Conservation (phyloP, 805 yeast genomes). For the Teunomyces gatunensis region DNA sequence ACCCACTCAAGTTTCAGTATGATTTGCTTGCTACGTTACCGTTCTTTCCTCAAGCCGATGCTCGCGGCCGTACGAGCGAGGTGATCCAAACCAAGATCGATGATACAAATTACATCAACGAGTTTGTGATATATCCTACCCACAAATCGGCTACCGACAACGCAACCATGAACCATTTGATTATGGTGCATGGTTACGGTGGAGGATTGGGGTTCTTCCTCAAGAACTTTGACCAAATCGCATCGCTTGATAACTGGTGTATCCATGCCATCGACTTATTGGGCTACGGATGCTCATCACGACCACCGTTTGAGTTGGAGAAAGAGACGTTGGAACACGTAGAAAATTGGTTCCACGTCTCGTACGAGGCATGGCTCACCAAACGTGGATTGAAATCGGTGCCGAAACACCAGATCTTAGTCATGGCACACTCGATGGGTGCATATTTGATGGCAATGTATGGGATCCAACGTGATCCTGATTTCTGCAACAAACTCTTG, state of each 20-base stretch:
- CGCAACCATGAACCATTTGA: constrained; percentile 32
- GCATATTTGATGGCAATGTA: constrained; percentile 76
- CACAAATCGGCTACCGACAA: constrained; percentile 16
- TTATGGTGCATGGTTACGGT: constrained; percentile 46
- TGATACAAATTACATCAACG: constrained; percentile 31
- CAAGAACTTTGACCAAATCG: constrained; percentile 33
- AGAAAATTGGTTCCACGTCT: constrained; percentile 63
- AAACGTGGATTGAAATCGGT: constrained; percentile 39
- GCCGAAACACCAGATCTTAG: constrained; percentile 44
- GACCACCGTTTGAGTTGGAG: constrained; percentile 62
- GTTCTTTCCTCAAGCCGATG: constrained; percentile 39
- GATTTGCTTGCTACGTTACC: constrained; percentile 46
- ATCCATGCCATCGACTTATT: constrained; percentile 83
- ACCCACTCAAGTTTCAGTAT: constrained; percentile 44
- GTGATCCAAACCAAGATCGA: constrained; percentile 32
- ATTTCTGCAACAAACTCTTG: constrained; percentile 62
- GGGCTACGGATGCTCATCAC: constrained; percentile 87
- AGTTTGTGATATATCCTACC: constrained; percentile 39
- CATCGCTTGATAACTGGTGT: constrained; percentile 50
- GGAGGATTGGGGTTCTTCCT: constrained; percentile 45
- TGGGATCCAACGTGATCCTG: constrained; percentile 54
- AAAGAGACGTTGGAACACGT: constrained; percentile 46
- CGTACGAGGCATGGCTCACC: constrained; percentile 62
- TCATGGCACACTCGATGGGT: constrained; percentile 90
- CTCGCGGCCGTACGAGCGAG: constrained; percentile 26